These are phyloP conservation scores for Penicillium crystallinum DNA, from an alignment of 495 filamentous ascomycete species.

Conservation along the genomic window DNA sequence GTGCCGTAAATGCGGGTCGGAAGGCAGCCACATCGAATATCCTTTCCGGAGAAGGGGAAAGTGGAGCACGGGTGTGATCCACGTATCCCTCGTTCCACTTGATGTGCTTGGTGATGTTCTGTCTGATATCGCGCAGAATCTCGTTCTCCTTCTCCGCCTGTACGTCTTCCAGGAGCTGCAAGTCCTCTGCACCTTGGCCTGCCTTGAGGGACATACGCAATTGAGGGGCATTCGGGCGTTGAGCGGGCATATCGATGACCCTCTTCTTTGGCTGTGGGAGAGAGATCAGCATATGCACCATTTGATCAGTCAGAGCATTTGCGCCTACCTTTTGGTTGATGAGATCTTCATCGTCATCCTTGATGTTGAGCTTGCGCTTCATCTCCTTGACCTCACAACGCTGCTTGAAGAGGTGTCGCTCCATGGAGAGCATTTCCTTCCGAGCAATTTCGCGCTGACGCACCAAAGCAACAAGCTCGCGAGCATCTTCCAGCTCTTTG, in stretches of 20 bases:
- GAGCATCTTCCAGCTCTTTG: slow-evolving; percentile 85
- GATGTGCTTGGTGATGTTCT: slow-evolving; percentile 73
- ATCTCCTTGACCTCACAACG: slow-evolving; percentile 74
- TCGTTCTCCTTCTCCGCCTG: slow-evolving; percentile 78
- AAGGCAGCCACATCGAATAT: slow-evolving; percentile 55
- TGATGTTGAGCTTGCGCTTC: slow-evolving; percentile 84
- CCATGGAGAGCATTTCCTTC: slow-evolving; percentile 66
- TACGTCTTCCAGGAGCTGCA: slow-evolving; percentile 68
- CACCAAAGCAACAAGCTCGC: slow-evolving; percentile 71
- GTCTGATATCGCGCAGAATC: slow-evolving; percentile 70
- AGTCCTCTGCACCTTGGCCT: slow-evolving; percentile 65
- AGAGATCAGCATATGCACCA: slow-evolving; percentile 33
- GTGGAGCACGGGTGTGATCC: slow-evolving; percentile 75
- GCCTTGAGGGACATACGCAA: slow-evolving; percentile 65
- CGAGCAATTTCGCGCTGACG: slow-evolving; percentile 73
- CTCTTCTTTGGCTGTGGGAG: slow-evolving; percentile 64
- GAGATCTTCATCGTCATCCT: slow-evolving; percentile 89
- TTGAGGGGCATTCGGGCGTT: slow-evolving; percentile 52
- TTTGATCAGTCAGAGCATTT: background rate
- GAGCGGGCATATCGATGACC: slow-evolving; percentile 47
- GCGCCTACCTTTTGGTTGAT: slow-evolving; percentile 81
- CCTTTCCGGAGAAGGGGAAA: slow-evolving; percentile 61
- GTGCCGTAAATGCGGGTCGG: slow-evolving; percentile 75
- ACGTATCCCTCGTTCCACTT: slow-evolving; percentile 82
- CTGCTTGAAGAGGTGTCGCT: slow-evolving; percentile 73